Conservation (phyloP, 768 basidiomycete genomes). For the Termitomyces sp. region DNA sequence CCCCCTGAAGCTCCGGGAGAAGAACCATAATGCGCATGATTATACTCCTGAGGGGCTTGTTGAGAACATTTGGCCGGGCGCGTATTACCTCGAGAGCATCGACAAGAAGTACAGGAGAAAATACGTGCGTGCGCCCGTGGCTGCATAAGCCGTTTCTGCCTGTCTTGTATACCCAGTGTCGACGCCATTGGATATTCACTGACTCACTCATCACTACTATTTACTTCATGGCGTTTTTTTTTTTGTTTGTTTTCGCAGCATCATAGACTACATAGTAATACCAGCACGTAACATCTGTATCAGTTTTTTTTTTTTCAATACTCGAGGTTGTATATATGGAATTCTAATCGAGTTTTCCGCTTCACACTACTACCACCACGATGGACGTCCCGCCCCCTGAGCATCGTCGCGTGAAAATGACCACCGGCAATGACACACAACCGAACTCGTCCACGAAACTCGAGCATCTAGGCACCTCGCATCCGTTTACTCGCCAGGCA, state of each 20-base stretch:
- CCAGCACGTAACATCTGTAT: constrained; percentile 10
- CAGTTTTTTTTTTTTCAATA: background rate
- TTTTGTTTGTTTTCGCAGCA: constrained; percentile 7
- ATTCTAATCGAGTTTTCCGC: background rate
- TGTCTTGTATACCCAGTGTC: constrained; percentile 8
- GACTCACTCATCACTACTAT: too few relatives aligned
- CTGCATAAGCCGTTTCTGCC: constrained; percentile 20
- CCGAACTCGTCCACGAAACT: constrained; percentile 20
- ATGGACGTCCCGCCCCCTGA: constrained; percentile 6
- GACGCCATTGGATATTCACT: background rate
- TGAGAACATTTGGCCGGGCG: constrained; percentile 91
- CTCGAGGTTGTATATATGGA: constrained; percentile 8
- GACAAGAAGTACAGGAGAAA: constrained; percentile 91
- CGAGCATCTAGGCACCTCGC: constrained; percentile 28
- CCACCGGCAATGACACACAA: constrained; percentile 3
- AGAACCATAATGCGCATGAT: constrained; percentile 87
- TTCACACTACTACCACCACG: background rate
- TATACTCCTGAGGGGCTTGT: constrained; percentile 84
- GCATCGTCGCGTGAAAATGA: constrained; percentile 17
- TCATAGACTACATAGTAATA: constrained; percentile 10
- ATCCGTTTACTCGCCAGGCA: constrained; percentile 52
- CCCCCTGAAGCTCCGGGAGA: constrained; percentile 97
- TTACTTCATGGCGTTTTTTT: background rate
- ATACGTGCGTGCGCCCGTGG: constrained; percentile 53
- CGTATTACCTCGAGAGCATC: constrained; percentile 88